Evolutionary conservation across 768 basidiomycete species (phyloP).

Genomic region (Leccinum subtestaceum): DNA sequence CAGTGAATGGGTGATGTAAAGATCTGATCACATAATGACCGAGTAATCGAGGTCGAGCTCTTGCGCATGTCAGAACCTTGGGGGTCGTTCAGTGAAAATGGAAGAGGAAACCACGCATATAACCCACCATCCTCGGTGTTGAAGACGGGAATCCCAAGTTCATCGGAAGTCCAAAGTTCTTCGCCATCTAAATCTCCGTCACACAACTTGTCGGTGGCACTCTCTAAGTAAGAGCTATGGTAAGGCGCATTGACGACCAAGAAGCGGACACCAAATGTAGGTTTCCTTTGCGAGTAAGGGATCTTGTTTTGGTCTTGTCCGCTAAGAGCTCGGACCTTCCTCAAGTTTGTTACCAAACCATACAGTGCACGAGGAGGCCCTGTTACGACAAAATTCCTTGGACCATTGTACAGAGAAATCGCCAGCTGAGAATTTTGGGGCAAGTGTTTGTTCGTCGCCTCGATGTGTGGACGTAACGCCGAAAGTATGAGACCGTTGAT

Average conservation of each 20-base stretch:
- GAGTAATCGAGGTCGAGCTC: constrained; percentile 69
- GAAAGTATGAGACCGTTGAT: constrained; percentile 78
- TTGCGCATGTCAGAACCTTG: constrained; percentile 82
- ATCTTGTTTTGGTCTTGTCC: constrained; percentile 93
- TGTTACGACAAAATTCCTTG: constrained; percentile 88
- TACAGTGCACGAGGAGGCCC: constrained; percentile 90
- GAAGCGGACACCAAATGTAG: constrained; percentile 90
- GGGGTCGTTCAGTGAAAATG: constrained; percentile 14
- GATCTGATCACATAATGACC: constrained; percentile 89
- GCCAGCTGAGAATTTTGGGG: constrained; percentile 72
- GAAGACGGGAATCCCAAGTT: constrained; percentile 82
- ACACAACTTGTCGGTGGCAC: constrained; percentile 71
- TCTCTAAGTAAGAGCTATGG: constrained; percentile 82
- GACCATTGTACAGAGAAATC: constrained; percentile 91
- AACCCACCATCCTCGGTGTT: constrained; percentile 87
- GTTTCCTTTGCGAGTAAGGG: constrained; percentile 92
- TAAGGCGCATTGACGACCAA: constrained; percentile 95
- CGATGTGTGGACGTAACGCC: constrained; percentile 77
- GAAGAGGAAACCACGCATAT: constrained; percentile 17
- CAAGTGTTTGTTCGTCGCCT: constrained; percentile 85
- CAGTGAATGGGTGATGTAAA: constrained; percentile 92
- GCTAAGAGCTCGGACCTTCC: constrained; percentile 84
- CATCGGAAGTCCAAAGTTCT: constrained; percentile 70
- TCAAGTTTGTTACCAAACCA: constrained; percentile 86
- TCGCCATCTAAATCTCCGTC: constrained; percentile 72